A percentile compares a stretch with the other conserved stretches of the same genome.
phyloP scores from a whole-genome alignment of 352 stramenopile genomes.

The Pythium aphanidermatum region DNA sequence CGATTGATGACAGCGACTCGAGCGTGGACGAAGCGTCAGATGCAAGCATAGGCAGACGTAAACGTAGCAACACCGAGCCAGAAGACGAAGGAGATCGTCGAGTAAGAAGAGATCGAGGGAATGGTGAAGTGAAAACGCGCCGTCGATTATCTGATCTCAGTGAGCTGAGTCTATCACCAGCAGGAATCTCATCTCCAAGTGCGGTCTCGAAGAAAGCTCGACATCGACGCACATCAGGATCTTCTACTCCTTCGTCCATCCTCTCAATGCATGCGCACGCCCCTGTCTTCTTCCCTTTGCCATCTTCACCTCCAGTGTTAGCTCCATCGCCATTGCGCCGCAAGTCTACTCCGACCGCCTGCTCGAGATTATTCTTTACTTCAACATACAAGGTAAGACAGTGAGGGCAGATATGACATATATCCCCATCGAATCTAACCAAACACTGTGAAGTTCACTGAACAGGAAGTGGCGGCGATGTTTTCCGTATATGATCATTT shows the following conservation, averaged over 20 bases:
- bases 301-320: not conserved
- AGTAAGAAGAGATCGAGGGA: not conserved
- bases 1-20: conserved; percentile 52
- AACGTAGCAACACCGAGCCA: conserved; percentile 58
- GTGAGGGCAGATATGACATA: too few relatives aligned
- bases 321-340: not conserved
- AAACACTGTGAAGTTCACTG: conserved; percentile 43
- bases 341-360: not conserved
- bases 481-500: conserved; percentile 78
- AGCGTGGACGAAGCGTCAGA: conserved; percentile 53
- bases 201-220: conserved; percentile 17
- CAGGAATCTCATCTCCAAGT: conserved; percentile 9
- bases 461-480: conserved; percentile 76
- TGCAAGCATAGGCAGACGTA: conserved; percentile 38
- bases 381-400: conserved; percentile 55
- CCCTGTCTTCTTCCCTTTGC: conserved; percentile 6
- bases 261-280: not conserved
- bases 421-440: not conserved
- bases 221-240: conserved; percentile 10
- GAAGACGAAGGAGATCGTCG: not conserved
- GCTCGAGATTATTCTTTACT: conserved; percentile 60
- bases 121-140: conserved; percentile 5
- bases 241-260: conserved; percentile 2
- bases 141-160: conserved; percentile 19
- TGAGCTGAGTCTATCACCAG: conserved; percentile 18